Conservation (phyloP, 768 basidiomycete species). For the Clitopilus passeckerianus region DNA sequence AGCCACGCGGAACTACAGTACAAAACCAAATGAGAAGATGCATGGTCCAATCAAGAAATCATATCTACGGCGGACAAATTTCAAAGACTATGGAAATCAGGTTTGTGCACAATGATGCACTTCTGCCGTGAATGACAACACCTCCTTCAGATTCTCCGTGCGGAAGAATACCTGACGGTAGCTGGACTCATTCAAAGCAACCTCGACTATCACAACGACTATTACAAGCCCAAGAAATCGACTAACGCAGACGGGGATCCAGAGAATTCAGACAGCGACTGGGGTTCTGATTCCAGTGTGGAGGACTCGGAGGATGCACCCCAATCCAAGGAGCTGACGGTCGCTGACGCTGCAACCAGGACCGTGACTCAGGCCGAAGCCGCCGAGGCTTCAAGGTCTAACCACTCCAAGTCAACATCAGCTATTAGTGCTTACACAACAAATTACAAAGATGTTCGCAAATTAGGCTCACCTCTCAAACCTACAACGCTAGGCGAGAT, state of each 20-base stretch:
- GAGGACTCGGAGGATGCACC: too few relatives aligned
- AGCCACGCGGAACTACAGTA: constrained; percentile 21
- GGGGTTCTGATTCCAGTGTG: neutral
- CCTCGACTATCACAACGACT: neutral
- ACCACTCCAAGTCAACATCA: neutral
- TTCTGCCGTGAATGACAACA: neutral
- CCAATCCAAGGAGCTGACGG: too few relatives aligned
- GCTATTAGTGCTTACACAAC: neutral
- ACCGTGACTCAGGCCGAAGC: too few relatives aligned
- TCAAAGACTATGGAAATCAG: constrained; percentile 25
- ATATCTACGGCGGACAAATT: constrained; percentile 23
- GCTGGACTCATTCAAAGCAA: constrained; percentile 6
- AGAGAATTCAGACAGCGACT: neutral
- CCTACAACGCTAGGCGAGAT: neutral
- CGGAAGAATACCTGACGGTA: constrained; percentile 1
- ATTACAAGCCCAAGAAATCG: neutral
- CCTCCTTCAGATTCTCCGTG: neutral
- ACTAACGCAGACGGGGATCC: too few relatives aligned
- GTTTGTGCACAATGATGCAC: constrained; percentile 3
- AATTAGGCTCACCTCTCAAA: constrained; percentile 1
- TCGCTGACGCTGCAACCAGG: too few relatives aligned
- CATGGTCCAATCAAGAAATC: constrained; percentile 23
- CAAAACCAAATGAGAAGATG: constrained; percentile 25
- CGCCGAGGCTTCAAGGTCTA: too few relatives aligned
- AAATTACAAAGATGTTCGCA: constrained; percentile 5